Base-by-base conservation (phyloP, 768 basidiomycete genomes). In the Lanmaoa pseudosensibilis region DNA sequence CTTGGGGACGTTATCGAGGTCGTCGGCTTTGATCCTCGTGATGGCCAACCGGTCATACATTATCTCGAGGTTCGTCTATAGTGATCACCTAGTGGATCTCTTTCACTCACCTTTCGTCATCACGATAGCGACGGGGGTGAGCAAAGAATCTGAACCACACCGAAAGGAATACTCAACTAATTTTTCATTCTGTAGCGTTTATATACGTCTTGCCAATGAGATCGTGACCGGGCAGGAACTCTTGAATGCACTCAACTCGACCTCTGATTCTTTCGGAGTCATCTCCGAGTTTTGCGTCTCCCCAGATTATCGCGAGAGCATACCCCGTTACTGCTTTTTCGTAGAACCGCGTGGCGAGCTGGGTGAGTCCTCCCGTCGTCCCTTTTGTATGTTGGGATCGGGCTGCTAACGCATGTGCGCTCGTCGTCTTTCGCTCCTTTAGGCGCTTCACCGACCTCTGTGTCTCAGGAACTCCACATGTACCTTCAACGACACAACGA, bases 261-360 rank as follows among this genome's bases (percentile, higher is more conserved):
- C 49, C 1, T 56, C 64, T 1, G 50, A 58, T 18, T 59, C 55
- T 1, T 52, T 70, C 3, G 66, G 68, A 0, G 40, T 45, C 12
- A 48, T 69, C 40, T 70, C 62, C 7, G 64, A 70, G 30, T 59
- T 51, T n/a, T 62, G 64, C 18, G 43, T 69, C 12, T 46, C 60
- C 37, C 50, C 58, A 2, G 66, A 69, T 34, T 59, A 59, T 15
- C 59, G 67, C 19, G 40, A 57, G 39, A 54, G 37, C 11, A 55
- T 55, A 12, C 55, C 59, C 3, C 59, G 67, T 9, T 66, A 64
- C 33, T 52, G 58, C 32, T 66, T 64, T 36, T 64, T 64, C 47
- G 60, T 70, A 0, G 66, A 69, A 33, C 48, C 32, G 13, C 58
- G 19, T 8, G 54, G 48, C 5, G 51, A 54, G 3, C 41, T 54